Conservation (phyloP, 257 asterid species). For the Fraxinus excelsior region DNA sequence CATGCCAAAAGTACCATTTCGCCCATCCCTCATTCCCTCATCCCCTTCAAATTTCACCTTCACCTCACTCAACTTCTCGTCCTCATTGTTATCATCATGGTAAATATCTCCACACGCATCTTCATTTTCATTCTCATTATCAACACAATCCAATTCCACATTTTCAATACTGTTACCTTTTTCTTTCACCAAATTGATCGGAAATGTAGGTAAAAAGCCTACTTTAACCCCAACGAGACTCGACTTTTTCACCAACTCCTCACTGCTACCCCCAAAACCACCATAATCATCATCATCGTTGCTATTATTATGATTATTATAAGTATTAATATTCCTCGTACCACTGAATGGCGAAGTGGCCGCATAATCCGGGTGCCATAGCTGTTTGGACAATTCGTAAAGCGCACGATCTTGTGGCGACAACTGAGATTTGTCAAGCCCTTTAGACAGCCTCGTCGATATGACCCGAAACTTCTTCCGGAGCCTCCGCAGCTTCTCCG, state of each 20-base stretch:
- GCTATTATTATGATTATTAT: neutral
- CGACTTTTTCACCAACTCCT: slow-evolving; percentile 27
- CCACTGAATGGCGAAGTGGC: slow-evolving; percentile 57
- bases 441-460: slow-evolving; percentile 55
- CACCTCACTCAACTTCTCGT: slow-evolving; percentile 64
- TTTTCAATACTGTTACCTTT: neutral
- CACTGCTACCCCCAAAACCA: slow-evolving; percentile 6
- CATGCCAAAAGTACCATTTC: slow-evolving; percentile 4
- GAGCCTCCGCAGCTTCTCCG: slow-evolving; percentile 81
- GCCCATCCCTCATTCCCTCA: slow-evolving; percentile 29
- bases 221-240: slow-evolving; percentile 60
- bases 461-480: slow-evolving; percentile 73
- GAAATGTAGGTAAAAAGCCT: slow-evolving; percentile 49
- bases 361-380: slow-evolving; percentile 73
- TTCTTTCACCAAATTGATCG: slow-evolving; percentile 28
- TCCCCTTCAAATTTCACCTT: slow-evolving; percentile 65
- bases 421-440: slow-evolving; percentile 48
- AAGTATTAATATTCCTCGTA: slow-evolving; percentile 33
- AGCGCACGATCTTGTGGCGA: slow-evolving; percentile 71
- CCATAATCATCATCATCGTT: neutral
- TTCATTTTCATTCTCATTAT: slow-evolving; percentile 19
- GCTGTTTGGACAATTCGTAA: slow-evolving; percentile 52
- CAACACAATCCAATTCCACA: neutral
- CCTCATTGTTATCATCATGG: slow-evolving; percentile 22
- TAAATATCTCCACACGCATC: slow-evolving; percentile 23